phyloP scores from a whole-genome alignment of 805 yeast genomes.

The Candida qinlingensis region DNA sequence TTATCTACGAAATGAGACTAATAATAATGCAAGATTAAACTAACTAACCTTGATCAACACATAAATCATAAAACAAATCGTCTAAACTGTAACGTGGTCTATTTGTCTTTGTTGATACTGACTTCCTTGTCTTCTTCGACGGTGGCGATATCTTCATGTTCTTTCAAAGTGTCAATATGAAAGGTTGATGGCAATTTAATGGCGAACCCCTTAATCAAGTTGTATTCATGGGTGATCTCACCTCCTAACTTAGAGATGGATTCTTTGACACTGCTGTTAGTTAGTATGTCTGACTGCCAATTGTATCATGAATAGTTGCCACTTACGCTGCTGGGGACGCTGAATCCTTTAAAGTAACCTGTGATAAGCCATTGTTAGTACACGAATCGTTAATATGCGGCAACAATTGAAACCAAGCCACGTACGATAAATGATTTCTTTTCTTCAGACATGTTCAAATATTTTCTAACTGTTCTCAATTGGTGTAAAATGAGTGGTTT shows the following conservation, averaged over 20 bases:
- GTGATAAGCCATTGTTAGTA: slow-evolving; percentile 2
- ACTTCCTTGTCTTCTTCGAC: slow-evolving; percentile 70
- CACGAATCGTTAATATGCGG: background rate
- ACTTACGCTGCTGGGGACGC: slow-evolving; percentile 14
- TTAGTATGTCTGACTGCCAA: slow-evolving; percentile 2
- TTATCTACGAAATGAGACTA: background rate
- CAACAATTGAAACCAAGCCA: background rate
- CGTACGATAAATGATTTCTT: slow-evolving; percentile 25
- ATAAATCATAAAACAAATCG: background rate
- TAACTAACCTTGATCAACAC: background rate
- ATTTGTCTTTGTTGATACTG: slow-evolving; percentile 23
- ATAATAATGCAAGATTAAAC: too few relatives aligned
- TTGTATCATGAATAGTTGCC: too few relatives aligned
- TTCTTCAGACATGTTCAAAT: slow-evolving; percentile 19
- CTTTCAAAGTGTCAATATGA: slow-evolving; percentile 42
- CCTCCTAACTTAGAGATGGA: slow-evolving; percentile 52
- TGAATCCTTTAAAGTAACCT: slow-evolving; percentile 36
- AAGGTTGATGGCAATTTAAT: slow-evolving; percentile 45
- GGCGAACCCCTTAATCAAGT: slow-evolving; percentile 62
- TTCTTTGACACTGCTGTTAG: slow-evolving; percentile 38
- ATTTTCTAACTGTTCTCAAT: background rate
- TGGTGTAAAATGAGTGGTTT: background rate
- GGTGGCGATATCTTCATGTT: slow-evolving; percentile 46
- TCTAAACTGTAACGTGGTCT: background rate
- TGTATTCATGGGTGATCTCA: slow-evolving; percentile 52